Evolutionary conservation across 1,139 yeast species (phyloP), one percentile per base, ranked within the genome.

Genomic region (Geotrichum histeridarum): DNA sequence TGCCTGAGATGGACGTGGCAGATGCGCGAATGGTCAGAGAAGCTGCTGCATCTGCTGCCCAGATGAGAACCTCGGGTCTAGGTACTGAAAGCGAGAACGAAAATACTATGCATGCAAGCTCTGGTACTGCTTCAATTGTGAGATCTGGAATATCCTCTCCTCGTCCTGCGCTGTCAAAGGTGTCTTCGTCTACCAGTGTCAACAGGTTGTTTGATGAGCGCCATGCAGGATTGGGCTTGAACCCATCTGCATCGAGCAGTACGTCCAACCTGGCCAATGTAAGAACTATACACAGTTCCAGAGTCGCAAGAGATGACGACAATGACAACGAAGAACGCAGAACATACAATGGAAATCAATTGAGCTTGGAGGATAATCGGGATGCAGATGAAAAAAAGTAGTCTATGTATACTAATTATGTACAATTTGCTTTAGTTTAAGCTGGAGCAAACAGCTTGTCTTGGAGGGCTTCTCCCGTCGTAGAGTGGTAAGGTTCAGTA

Each of bases 301-400:
- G 69, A 52, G 65, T 71, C 0, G 50, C 67, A 38, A 61, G 67
- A 41, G 64, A 65, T 31, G 59, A 60, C 18, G 58, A 54, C 5
- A 49, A 46, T 11, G 37, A 49, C 36, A 18, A 58, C 12, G 68
- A 67, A 11, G 75, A 74, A 46, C 67, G 74, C 39, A 61, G 67
- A 14, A 74, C 79, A 0, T 77, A 77, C 59, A 77, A 77, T 60
- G 81, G 82, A 2, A 77, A 77, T 60, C 73, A 72, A 17, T 61
- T 75, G 15, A 72, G 70, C 51, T 59, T 77, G 50, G 78, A 77
- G 57, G 79, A 76, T 18, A 11, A 50, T 22, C 35, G 48, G 6
- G 53, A 50, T 36, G 33, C 32, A 8, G 48, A 50, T 8, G 53
- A 43, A 17, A 50, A 50, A 22, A 22, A 50, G 18, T 33, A 42